phyloP scores from a whole-genome alignment of 306 rosid genomes.

The Trichosanthes cucumerina region DNA sequence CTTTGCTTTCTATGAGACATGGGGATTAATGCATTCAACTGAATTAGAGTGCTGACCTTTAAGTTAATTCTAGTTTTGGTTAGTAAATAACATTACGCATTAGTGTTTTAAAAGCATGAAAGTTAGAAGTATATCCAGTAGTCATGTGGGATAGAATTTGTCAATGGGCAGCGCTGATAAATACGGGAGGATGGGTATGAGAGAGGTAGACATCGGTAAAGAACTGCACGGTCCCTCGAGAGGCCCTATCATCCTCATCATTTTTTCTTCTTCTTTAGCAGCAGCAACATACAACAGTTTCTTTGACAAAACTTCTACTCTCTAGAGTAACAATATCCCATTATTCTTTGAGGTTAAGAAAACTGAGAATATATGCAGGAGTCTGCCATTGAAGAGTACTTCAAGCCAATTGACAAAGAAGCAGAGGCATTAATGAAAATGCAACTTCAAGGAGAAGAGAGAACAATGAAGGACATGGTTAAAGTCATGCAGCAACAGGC shows the following conservation, averaged over 20 bases:
- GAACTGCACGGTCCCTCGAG: not conserved
- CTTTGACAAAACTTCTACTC: not conserved
- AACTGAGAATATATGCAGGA: conserved; percentile 41
- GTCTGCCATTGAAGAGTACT: conserved; percentile 70
- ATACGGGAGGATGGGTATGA: not conserved
- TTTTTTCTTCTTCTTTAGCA: not conserved
- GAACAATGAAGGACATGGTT: conserved; percentile 48
- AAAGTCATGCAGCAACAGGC: conserved; percentile 61
- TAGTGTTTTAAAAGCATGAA: not conserved
- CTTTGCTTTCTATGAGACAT: not conserved
- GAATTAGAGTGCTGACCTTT: not conserved
- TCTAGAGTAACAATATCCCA: not conserved
- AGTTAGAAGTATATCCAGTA: not conserved
- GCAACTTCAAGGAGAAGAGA: conserved; percentile 71
- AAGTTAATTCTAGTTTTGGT: not conserved
- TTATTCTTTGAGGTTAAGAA: not conserved
- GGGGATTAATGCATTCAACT: not conserved
- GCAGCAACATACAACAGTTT: not conserved
- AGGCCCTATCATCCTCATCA: not conserved
- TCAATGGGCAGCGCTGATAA: not conserved
- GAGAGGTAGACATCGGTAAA: not conserved
- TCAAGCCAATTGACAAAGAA: conserved; percentile 79
- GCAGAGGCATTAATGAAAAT: conserved; percentile 62
- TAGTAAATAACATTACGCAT: not conserved
- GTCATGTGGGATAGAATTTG: not conserved